Percentiles rank a stretch among this genome's conserved stretches.
phyloP scores from a whole-genome alignment of 108 stramenopile genomes.

The Cyclotella sp. region DNA sequence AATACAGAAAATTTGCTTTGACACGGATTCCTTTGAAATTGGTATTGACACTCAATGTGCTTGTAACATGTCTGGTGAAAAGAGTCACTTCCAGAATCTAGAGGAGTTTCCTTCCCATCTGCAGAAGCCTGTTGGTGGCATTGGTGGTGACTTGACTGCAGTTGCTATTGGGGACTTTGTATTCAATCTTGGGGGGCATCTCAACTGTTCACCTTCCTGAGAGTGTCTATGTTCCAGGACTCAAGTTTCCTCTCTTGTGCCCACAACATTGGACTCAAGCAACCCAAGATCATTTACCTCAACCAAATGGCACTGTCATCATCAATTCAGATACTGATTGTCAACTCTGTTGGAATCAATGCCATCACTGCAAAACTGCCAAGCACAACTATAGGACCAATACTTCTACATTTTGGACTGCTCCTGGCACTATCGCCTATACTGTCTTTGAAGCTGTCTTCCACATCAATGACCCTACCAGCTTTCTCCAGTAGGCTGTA shows the following conservation, averaged over 20 bases:
- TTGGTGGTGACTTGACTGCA: neutral
- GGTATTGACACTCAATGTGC: slow-evolving; percentile 27
- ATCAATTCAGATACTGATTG: neutral
- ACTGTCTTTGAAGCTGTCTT: too few species aligned
- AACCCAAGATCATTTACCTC: neutral
- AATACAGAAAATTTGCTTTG: neutral
- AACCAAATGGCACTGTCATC: neutral
- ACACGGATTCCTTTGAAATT: too few species aligned
- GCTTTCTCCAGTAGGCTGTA: too few species aligned
- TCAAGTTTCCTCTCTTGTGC: neutral
- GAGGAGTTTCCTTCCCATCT: neutral
- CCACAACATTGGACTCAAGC: slow-evolving; percentile 6
- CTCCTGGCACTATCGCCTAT: too few species aligned
- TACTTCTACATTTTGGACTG: slow-evolving; percentile 16
- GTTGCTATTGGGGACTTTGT: slow-evolving; percentile 3
- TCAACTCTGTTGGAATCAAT: slow-evolving; percentile 15
- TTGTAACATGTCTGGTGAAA: slow-evolving; percentile 10
- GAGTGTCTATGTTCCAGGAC: slow-evolving; percentile 16
- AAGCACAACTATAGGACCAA: neutral
- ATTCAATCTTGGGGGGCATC: slow-evolving; percentile 13
- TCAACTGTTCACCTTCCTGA: neutral
- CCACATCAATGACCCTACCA: too few species aligned
- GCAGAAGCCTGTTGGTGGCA: neutral
- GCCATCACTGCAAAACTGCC: neutral
- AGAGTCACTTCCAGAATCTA: slow-evolving; percentile 8